phyloP scores from a whole-genome alignment of 1,284 basidiomycete species.

The Sanghuangporus baumii region DNA sequence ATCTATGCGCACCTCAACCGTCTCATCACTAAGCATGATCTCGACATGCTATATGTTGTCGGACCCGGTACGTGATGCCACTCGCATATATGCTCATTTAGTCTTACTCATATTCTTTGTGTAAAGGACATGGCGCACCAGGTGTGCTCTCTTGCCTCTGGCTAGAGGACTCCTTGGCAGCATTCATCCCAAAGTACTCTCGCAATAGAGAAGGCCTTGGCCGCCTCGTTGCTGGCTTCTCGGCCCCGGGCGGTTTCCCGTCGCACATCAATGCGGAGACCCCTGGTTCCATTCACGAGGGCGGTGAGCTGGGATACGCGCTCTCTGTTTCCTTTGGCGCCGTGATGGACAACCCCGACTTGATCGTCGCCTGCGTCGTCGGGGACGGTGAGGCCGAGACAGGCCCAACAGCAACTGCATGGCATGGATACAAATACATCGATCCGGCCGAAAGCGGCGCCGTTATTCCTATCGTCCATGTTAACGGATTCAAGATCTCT shows the following conservation, averaged over 20 bases:
- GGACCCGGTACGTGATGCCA: conserved; percentile 45
- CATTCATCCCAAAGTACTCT: conserved; percentile 69
- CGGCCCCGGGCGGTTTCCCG: conserved; percentile 61
- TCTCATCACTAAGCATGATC: conserved; percentile 57
- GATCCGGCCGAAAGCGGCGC: conserved; percentile 90
- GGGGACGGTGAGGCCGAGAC: conserved; percentile 89
- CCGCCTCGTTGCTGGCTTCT: conserved; percentile 60
- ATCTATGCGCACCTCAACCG: conserved; percentile 79
- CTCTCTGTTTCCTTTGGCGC: conserved; percentile 79
- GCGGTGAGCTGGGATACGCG: conserved; percentile 86
- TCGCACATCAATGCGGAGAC: conserved; percentile 71
- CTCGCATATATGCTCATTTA: conserved; percentile 9
- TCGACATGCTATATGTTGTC: conserved; percentile 66
- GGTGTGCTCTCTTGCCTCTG: conserved; percentile 76
- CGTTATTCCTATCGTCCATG: conserved; percentile 82
- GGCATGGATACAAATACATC: conserved; percentile 85
- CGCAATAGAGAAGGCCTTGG: conserved; percentile 60
- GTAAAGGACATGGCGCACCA: conserved; percentile 71
- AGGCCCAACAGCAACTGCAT: conserved; percentile 78
- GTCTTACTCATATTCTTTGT: neutral
- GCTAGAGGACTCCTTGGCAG: conserved; percentile 73
- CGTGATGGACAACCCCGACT: conserved; percentile 85
- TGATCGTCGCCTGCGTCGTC: conserved; percentile 73
- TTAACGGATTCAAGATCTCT: conserved; percentile 84
- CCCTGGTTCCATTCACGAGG: conserved; percentile 86